Conservation (phyloP, 2,329 filamentous ascomycete genomes). For the Orbilia oligospora region DNA sequence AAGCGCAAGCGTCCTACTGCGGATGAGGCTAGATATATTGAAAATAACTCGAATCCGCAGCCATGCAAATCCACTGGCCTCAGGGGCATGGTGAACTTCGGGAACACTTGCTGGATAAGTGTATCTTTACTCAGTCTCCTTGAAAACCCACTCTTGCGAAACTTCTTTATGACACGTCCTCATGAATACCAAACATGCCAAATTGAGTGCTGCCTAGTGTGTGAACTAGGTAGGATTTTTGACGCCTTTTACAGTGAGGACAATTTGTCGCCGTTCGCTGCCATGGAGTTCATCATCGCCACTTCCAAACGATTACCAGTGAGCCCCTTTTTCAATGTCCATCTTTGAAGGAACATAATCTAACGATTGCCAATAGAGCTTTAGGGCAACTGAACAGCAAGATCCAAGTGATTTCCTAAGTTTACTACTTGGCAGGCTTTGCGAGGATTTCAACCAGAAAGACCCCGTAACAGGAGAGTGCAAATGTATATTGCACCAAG, state of each 20-base stretch:
- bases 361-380: slow-evolving; percentile 22
- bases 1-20: slow-evolving; percentile 60
- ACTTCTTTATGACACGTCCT: slow-evolving; percentile 92
- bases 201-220: slow-evolving; percentile 69
- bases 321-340: background rate
- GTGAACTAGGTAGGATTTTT: slow-evolving; percentile 75
- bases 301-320: slow-evolving; percentile 46
- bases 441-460: slow-evolving; percentile 71
- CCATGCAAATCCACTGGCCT: slow-evolving; percentile 87
- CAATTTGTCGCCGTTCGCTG: slow-evolving; percentile 40
- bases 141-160: slow-evolving; percentile 91
- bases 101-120: slow-evolving; percentile 98
- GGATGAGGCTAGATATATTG: slow-evolving; percentile 83
- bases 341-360: background rate
- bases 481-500: slow-evolving; percentile 92
- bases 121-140: slow-evolving; percentile 94
- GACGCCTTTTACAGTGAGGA: slow-evolving; percentile 75
- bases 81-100: slow-evolving; percentile 94
- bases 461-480: slow-evolving; percentile 71
- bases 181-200: slow-evolving; percentile 83
- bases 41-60: slow-evolving; percentile 81
- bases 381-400: slow-evolving; percentile 51
- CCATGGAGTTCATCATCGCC: slow-evolving; percentile 57
- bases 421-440: slow-evolving; percentile 88
- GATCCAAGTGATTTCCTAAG: slow-evolving; percentile 74